Conservation (phyloP, 1,139 yeast genomes). For the Arxiozyma heterogenica region DNA sequence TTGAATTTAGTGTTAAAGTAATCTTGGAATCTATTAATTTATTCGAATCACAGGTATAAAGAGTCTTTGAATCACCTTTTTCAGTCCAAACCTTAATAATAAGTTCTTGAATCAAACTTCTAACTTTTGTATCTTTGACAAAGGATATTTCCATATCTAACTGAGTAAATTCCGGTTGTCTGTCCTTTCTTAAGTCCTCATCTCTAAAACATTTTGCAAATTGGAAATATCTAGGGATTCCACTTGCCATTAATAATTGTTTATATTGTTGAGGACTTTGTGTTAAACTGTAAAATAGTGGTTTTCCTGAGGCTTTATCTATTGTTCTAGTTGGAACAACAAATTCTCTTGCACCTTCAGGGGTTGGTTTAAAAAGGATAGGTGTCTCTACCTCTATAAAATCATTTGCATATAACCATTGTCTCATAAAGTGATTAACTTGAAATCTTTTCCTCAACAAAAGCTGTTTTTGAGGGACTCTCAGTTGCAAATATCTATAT, state of each 20-base stretch:
- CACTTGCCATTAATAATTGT: slow-evolving; percentile 90
- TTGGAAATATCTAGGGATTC: slow-evolving; percentile 77
- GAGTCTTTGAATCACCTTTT: not conserved
- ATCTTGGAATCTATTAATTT: slow-evolving; percentile 17
- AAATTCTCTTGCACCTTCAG: slow-evolving; percentile 96
- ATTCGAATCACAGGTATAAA: slow-evolving; percentile 29
- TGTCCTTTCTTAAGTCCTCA: slow-evolving; percentile 86
- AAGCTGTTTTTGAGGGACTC: slow-evolving; percentile 52
- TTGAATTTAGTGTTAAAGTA: slow-evolving; percentile 1
- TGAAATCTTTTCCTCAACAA: slow-evolving; percentile 54
- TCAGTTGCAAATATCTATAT: slow-evolving; percentile 68
- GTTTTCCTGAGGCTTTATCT: slow-evolving; percentile 25
- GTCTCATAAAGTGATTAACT: slow-evolving; percentile 49
- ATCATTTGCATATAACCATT: slow-evolving; percentile 37
- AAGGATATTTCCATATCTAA: slow-evolving; percentile 90
- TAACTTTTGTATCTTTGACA: slow-evolving; percentile 61
- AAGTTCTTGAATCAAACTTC: slow-evolving; percentile 50
- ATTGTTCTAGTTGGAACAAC: slow-evolving; percentile 71
- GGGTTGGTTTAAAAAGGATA: slow-evolving; percentile 82
- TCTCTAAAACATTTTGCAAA: slow-evolving; percentile 91
- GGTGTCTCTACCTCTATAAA: slow-evolving; percentile 93
- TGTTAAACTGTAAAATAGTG: slow-evolving; percentile 77
- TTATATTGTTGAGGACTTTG: slow-evolving; percentile 98
- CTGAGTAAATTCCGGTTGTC: slow-evolving; percentile 98
- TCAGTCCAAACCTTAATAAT: slow-evolving; percentile 46